Evolutionary conservation across 2,329 filamentous ascomycete species (phyloP).

Genomic region (Ceratocystis variospora): DNA sequence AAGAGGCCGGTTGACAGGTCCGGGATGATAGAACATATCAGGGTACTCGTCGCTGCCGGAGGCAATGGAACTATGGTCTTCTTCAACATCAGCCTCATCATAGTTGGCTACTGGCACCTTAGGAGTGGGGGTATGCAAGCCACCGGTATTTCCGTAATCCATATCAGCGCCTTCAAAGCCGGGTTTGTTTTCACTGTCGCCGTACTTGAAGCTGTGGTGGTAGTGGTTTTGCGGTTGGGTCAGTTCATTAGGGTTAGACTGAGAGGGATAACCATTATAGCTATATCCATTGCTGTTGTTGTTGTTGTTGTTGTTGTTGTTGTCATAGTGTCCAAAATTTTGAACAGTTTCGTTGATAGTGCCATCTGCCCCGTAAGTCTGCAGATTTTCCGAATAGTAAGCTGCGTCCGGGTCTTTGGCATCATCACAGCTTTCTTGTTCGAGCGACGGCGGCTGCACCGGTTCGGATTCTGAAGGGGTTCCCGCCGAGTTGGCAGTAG

Average conservation of each 20-base stretch:
- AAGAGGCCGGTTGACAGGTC: constrained; percentile 51
- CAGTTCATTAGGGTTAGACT: not conserved
- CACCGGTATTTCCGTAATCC: constrained; percentile 83
- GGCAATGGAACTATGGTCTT: constrained; percentile 54
- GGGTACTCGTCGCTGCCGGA: constrained; percentile 56
- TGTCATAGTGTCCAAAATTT: not conserved
- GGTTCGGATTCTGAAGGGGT: not conserved
- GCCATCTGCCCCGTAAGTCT: not conserved
- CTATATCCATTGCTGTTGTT: not conserved
- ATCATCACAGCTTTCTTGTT: not conserved
- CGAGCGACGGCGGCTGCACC: not conserved
- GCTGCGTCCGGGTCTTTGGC: not conserved
- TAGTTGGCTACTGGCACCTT: constrained; percentile 82
- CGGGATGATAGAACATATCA: constrained; percentile 89
- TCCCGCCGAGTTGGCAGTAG: not conserved
- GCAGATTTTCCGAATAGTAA: not conserved
- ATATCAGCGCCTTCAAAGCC: constrained; percentile 52
- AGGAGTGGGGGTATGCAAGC: constrained; percentile 59
- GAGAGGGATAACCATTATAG: not conserved
- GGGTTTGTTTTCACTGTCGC: constrained; percentile 25
- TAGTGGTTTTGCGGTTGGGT: constrained; percentile 21
- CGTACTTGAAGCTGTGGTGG: constrained; percentile 8
- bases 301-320: not conserved
- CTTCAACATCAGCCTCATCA: constrained; percentile 86
- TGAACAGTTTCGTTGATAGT: not conserved